Evolutionary conservation across 2,329 filamentous ascomycete genomes (phyloP), one percentile per base, ranked within the genome.

Genomic region (Dactylellina parvicollis): DNA sequence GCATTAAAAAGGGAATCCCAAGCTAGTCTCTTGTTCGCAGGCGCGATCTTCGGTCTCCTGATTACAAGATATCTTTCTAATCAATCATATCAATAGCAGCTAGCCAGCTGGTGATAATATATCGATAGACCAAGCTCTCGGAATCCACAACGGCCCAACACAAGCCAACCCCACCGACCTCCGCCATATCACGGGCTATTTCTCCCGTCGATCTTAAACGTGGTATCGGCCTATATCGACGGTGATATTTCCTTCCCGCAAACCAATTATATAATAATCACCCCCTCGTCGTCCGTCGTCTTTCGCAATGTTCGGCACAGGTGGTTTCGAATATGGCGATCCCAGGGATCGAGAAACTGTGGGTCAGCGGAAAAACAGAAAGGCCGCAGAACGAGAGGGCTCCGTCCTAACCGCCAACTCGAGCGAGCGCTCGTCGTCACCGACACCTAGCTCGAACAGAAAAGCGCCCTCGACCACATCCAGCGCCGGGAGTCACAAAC

Each of bases 311-410:
- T 73, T 73, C 40, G 69, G 69, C 36, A 46, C 69, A 30, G 40
- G 49, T 28, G 54, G 55, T 18, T 44, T 73, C 22, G 69, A 73
- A 26, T 73, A 73, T 60, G 69, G 69, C 60, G 69, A 73, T 56
- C 69, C 69, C 56, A 64, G 69, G 20, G 69, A 73, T 60, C 56
- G 47, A 46, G 60, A 66, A 42, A 75, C 73, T 24, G 67, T 75
- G 40, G 73, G 73, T 40, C 59, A 73, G 38, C 73, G 73, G 40
- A 66, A 65, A 44, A 50, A 75, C 3, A 50, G 67, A 36, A 75
- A 73, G 59, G 66, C 60, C 18, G 20, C 24, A 16, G 72, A 64
- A 18, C 56, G 73, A 46, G 73, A 75, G 54, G 73, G 73, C 36
- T 73, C 66, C 42, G 62, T 75, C 52, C 32, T 64, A 9, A 71